These are phyloP conservation scores for Solanum chmielewskii DNA, from an alignment of 257 asterid genomes.

Conservation along the genomic window DNA sequence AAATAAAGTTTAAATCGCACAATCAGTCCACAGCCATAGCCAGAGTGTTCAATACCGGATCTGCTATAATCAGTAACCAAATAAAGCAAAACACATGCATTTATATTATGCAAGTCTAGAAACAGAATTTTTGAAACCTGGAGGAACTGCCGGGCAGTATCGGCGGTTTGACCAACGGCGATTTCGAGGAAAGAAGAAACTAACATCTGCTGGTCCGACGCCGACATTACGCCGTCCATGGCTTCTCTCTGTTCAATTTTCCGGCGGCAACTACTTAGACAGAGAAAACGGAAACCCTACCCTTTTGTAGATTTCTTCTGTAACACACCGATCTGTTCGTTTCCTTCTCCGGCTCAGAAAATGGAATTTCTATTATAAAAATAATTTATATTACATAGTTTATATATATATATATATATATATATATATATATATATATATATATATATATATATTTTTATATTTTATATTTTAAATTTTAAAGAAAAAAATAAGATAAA, in stretches of 20 bases:
- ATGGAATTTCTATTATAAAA: neutral
- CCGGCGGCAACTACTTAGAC: neutral
- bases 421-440: too few species aligned
- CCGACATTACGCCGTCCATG: slow-evolving; percentile 48
- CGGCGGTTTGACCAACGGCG: slow-evolving; percentile 77
- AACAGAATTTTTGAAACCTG: slow-evolving; percentile 28
- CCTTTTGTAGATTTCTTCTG: neutral
- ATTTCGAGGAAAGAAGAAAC: slow-evolving; percentile 70
- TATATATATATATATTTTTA: too few species aligned
- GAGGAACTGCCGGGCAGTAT: slow-evolving; percentile 81
- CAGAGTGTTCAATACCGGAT: neutral
- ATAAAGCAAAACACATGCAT: neutral
- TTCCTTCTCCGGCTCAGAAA: neutral
- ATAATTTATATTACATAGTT: neutral
- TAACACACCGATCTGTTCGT: neutral
- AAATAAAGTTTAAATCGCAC: neutral
- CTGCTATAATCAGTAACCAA: neutral
- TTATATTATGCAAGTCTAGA: neutral
- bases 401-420: neutral
- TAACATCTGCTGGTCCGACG: slow-evolving; percentile 53
- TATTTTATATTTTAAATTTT: too few species aligned
- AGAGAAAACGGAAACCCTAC: neutral
- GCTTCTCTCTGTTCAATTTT: neutral
- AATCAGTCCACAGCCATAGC: neutral
- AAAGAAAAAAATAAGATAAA: too few species aligned